Evolutionary conservation across 768 basidiomycete species (phyloP).

Genomic region (Harrya chromipes): DNA sequence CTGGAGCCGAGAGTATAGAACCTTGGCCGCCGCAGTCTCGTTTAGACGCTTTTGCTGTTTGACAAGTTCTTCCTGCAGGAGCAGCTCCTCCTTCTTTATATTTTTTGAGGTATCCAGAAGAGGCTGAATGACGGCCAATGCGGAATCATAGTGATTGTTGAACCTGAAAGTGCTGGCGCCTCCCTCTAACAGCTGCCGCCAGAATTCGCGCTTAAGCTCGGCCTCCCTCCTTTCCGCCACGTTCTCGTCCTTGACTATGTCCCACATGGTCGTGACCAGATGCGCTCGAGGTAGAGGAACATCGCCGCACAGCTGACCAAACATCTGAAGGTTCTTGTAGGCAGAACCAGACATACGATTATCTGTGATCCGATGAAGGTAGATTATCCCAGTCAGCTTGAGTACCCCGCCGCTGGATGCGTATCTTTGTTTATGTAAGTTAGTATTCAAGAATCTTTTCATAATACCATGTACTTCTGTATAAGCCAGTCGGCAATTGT

Average conservation of each 20-base stretch:
- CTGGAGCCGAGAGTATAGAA: conserved; percentile 16
- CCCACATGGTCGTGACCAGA: conserved; percentile 40
- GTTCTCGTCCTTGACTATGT: conserved; percentile 15
- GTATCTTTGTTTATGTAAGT: conserved; percentile 5
- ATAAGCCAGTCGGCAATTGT: conserved; percentile 17
- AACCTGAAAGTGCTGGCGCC: conserved; percentile 2
- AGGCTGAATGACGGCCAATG: neutral
- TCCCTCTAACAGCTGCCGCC: neutral
- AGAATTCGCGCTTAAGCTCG: conserved; percentile 29
- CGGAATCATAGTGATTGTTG: neutral
- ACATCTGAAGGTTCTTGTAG: conserved; percentile 31
- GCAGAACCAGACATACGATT: conserved; percentile 33
- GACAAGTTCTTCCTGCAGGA: conserved; percentile 22
- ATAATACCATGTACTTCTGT: conserved; percentile 9
- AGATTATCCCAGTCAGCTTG: conserved; percentile 32
- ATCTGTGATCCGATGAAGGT: conserved; percentile 35
- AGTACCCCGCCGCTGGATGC: neutral
- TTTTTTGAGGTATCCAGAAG: neutral
- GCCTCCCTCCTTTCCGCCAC: conserved; percentile 14
- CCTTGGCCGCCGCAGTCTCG: conserved; percentile 22
- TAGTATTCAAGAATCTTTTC: neutral
- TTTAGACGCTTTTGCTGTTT: conserved; percentile 12
- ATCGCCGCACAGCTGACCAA: conserved; percentile 34
- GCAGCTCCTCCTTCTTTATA: neutral
- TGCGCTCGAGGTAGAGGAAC: conserved; percentile 26